phyloP scores from a whole-genome alignment of 768 basidiomycete genomes.

The Mycena venus region DNA sequence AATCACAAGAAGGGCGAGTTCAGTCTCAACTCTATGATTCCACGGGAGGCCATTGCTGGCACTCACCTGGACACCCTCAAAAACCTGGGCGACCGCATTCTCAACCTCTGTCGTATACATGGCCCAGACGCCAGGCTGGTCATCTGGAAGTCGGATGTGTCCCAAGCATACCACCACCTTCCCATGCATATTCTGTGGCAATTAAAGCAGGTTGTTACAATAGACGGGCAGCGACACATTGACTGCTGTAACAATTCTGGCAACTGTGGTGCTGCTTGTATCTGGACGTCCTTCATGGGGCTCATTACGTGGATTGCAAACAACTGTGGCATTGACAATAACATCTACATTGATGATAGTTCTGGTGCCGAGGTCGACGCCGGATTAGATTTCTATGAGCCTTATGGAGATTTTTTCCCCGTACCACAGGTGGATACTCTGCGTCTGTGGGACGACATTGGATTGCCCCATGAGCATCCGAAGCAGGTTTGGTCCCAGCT shows the following conservation, averaged over 20 bases:
- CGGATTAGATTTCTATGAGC: constrained; percentile 42
- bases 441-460: constrained; percentile 55
- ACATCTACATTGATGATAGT: constrained; percentile 50
- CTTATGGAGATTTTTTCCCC: constrained; percentile 44
- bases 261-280: background rate
- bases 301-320: constrained; percentile 50
- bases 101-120: constrained; percentile 23
- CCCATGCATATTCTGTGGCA: constrained; percentile 48
- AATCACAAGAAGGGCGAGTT: constrained; percentile 52
- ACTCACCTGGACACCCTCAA: constrained; percentile 52
- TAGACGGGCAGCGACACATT: constrained; percentile 18
- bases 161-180: constrained; percentile 43
- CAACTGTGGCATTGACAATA: constrained; percentile 26
- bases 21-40: no score
- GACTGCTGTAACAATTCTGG: no score
- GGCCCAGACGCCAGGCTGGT: constrained; percentile 29
- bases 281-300: no score
- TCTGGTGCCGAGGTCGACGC: constrained; percentile 39
- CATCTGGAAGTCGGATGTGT: constrained; percentile 56
- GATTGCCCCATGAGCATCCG: constrained; percentile 51
- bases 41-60: no score
- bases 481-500: constrained; percentile 53
- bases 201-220: constrained; percentile 42
- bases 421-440: constrained; percentile 49
- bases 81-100: constrained; percentile 42